Evolutionary conservation across 2,329 filamentous ascomycete genomes (phyloP).

Genomic region (Peltaster fructicola): DNA sequence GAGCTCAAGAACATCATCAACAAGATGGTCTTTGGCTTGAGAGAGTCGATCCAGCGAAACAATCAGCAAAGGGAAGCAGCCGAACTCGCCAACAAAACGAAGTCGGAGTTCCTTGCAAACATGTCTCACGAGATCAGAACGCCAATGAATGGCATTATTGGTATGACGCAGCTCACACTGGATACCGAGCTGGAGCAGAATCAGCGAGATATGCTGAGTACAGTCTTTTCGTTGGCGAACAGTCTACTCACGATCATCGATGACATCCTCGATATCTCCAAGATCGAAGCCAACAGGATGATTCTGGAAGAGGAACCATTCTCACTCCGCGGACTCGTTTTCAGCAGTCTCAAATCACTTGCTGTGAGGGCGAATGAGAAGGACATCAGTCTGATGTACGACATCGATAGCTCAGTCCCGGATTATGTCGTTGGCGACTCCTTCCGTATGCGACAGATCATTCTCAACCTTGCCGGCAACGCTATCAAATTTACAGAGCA

Average conservation of each 20-base stretch:
- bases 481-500: constrained; percentile 98
- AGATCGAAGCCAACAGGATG: constrained; percentile 91
- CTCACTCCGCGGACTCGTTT: constrained; percentile 81
- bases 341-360: constrained; percentile 90
- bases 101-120: constrained; percentile 95
- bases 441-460: constrained; percentile 90
- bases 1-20: constrained; percentile 98
- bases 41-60: constrained; percentile 93
- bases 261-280: constrained; percentile 50
- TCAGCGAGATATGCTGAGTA: constrained; percentile 95
- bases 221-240: constrained; percentile 91
- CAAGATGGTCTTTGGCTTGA: constrained; percentile 90
- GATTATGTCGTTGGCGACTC: constrained; percentile 94
- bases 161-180: constrained; percentile 91
- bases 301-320: constrained; percentile 97
- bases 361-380: constrained; percentile 97
- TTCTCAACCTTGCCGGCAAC: constrained; percentile 91
- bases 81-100: constrained; percentile 92
- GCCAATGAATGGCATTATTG: constrained; percentile 94
- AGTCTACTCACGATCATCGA: constrained; percentile 95
- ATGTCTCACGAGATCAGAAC: constrained; percentile 98
- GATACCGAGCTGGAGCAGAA: constrained; percentile 88
- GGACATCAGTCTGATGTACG: constrained; percentile 78
- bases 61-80: constrained; percentile 89
- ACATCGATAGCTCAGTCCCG: constrained; percentile 81